A percentile compares a stretch with the other conserved stretches of the same genome.
Conservation (phyloP, 768 basidiomycete species). For the Saitozyma podzolica region DNA sequence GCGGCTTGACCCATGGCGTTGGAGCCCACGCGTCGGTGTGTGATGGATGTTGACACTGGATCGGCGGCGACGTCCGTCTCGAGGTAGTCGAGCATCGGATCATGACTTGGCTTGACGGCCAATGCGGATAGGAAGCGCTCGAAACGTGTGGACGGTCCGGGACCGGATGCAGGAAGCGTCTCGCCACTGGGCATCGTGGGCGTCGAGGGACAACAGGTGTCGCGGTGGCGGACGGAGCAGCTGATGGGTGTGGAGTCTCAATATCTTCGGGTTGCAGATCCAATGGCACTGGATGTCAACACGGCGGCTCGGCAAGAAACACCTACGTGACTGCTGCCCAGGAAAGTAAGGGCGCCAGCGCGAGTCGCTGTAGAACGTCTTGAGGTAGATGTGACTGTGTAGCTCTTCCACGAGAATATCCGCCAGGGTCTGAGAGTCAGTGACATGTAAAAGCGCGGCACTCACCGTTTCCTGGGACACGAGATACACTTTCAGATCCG, state of each 20-base stretch:
- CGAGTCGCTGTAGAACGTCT: slow-evolving; percentile 91
- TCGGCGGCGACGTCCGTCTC: slow-evolving; percentile 29
- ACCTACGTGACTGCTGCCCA: slow-evolving; percentile 60
- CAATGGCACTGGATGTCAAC: neutral
- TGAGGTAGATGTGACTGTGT: slow-evolving; percentile 94
- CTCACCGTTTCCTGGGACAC: slow-evolving; percentile 79
- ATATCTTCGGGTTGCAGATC: too few relatives aligned
- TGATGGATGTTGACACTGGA: slow-evolving; percentile 11
- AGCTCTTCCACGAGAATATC: slow-evolving; percentile 95
- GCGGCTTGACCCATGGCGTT: slow-evolving; percentile 27
- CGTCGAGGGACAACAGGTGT: slow-evolving; percentile 5
- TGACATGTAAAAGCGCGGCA: slow-evolving; percentile 17
- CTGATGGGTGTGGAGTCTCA: neutral
- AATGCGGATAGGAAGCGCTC: slow-evolving; percentile 52
- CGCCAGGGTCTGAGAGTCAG: slow-evolving; percentile 66
- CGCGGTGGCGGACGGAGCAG: neutral
- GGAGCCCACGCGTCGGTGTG: slow-evolving; percentile 15
- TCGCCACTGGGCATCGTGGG: slow-evolving; percentile 16
- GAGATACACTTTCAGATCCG: slow-evolving; percentile 83
- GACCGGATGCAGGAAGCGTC: slow-evolving; percentile 1
- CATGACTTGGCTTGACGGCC: slow-evolving; percentile 46
- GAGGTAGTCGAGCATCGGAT: slow-evolving; percentile 51
- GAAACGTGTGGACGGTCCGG: slow-evolving; percentile 42
- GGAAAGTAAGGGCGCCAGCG: slow-evolving; percentile 83
- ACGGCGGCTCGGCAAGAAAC: neutral